phyloP scores from a whole-genome alignment of 257 asterid genomes.

The Ligustrum vulgare region DNA sequence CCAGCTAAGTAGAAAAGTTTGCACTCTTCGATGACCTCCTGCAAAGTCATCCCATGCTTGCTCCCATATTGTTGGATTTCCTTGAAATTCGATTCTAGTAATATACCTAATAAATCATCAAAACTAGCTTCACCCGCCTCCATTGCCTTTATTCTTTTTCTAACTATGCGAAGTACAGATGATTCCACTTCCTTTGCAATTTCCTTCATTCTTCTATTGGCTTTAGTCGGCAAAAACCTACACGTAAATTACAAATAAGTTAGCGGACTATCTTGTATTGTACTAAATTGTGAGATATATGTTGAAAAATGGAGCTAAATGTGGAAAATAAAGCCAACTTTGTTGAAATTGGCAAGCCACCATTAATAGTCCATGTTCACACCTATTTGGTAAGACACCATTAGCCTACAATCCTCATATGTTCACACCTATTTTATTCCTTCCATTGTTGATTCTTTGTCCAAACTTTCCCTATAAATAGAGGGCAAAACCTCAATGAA shows the following conservation, averaged over 20 bases:
- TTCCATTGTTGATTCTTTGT: too few relatives aligned
- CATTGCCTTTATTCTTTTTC: slow-evolving; percentile 36
- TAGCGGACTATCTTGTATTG: not conserved
- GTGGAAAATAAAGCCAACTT: too few relatives aligned
- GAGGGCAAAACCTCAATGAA: too few relatives aligned
- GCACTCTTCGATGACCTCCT: slow-evolving; percentile 59
- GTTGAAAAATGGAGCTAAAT: too few relatives aligned
- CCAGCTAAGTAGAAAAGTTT: slow-evolving; percentile 61
- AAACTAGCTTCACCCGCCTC: slow-evolving; percentile 38
- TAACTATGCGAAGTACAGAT: slow-evolving; percentile 35
- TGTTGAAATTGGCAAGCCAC: too few relatives aligned
- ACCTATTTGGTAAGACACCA: too few relatives aligned
- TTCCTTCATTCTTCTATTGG: slow-evolving; percentile 39
- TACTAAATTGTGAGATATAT: not conserved
- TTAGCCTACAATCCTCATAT: too few relatives aligned
- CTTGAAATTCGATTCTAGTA: slow-evolving; percentile 40
- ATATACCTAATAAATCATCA: slow-evolving; percentile 39
- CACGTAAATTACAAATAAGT: not conserved
- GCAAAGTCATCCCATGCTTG: slow-evolving; percentile 40
- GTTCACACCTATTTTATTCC: too few relatives aligned
- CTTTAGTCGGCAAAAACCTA: slow-evolving; percentile 53
- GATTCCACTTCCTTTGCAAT: slow-evolving; percentile 40
- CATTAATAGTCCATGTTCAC: too few relatives aligned
- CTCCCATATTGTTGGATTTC: slow-evolving; percentile 39
- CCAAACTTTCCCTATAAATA: too few relatives aligned